Evolutionary conservation across 495 filamentous ascomycete species (phyloP), one percentile per base, ranked within the genome.

Genomic region (Penicillium fimorum): DNA sequence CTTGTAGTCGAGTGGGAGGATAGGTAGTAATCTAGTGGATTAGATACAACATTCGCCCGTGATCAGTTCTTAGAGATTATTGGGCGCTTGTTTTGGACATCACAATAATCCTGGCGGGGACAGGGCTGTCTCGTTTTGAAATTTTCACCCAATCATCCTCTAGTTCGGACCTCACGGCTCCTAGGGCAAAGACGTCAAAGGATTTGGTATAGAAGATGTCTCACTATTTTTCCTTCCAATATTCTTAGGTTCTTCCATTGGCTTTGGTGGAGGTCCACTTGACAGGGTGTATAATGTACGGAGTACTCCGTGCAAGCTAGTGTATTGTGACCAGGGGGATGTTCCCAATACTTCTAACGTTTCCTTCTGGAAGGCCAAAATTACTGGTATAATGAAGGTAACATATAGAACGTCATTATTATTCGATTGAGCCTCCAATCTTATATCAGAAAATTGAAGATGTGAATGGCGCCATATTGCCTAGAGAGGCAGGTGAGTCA

Each of bases 181-280:
- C 25, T 27, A 27, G 25, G 25, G 0, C 15, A 51, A 50, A 50
- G 30, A 38, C 30, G 22, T 1, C 13, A 37, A 38, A 50, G 33
- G 10, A 56, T 47, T 24, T 25, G 44, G 17, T 20, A 29, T 49
- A 29, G 38, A 22, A 35, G 15, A 60, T 63, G 62, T 60, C 57
- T 65, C 45, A 55, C 53, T 40, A 54, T 41, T 52, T 55, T 63
- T 65, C 43, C 56, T 66, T 69, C 63, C 61, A 62, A 63, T 59
- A 41, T 69, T 64, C 64, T 67, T 67, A 49, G 66, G 50, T 56
- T 58, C 60, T 64, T 69, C 66, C 66, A 64, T 66, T 64, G 65
- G 66, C 60, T 64, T 64, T 37, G 52, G n/a, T n/a, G 59, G 43
- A 64, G 52, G 24, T 29, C 59, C 62, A 65, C 59, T 57, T 64